Base-by-base conservation (phyloP, 208 protist species). In the Entamoeba invadens region DNA sequence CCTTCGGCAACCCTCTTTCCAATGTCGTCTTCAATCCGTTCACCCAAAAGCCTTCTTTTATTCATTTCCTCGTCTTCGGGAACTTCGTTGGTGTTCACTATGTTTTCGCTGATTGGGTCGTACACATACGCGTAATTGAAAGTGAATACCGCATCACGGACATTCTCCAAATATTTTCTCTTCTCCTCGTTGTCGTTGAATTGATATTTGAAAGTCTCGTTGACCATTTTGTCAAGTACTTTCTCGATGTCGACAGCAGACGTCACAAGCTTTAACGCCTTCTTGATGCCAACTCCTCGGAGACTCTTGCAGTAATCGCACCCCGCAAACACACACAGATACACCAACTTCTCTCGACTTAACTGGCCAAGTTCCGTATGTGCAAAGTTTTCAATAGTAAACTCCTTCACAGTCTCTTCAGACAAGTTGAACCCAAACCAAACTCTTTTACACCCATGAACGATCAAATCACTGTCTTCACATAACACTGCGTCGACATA, bases 261-360 rank as follows among this genome's bases (percentile, higher is more conserved):
- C 18, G 8, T 57, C 12, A 57, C 18, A 57, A 98, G 95, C 45
- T 95, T 95, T 93, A 98, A 97, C 3, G 98, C 97, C 35, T 96
- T 99, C 94, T 97, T 98, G 35, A 99, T 93, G 8, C 98, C 98
- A 93, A 99, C 97, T 87, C 96, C 96, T 38, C 94, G 94, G 16
- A 99, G 93, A 47, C 97, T 98, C 1, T 96, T 94, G 44, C 99
- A 94, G 95, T 99, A 99, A 95, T 99, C 98, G 95, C 98, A 99
- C 12, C 98, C 98, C 14, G 97, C 96, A 91, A 99, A 95, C 93
- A 99, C 98, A 95, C 98, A 99, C 93, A 93, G 93, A 87, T 94
- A 10, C 8, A 21, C 4, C 8, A 72, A 31, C 38, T 93, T 12
- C 5, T 35, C 8, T 14, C 8, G 21, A 44, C 31, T n/a, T 42